phyloP scores from a whole-genome alignment of 83 land plant genomes.

The Diphasiastrum complanatum region DNA sequence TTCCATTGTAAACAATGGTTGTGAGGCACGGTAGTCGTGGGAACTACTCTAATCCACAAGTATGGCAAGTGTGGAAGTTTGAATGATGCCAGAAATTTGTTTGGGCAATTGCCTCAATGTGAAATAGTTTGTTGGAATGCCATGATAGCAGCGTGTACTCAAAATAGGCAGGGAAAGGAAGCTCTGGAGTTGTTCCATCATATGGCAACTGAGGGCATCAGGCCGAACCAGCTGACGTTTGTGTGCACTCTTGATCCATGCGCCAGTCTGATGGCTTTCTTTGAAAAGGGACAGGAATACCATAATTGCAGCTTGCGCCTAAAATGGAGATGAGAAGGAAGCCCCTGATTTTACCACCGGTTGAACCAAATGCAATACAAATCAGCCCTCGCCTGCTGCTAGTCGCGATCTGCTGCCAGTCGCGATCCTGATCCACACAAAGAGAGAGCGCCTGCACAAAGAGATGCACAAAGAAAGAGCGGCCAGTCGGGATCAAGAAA shows the following conservation, averaged over 20 bases:
- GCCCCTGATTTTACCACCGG: conserved; percentile 9
- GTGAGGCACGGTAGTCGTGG: too few species aligned
- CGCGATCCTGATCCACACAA: too few species aligned
- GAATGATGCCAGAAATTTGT: not conserved
- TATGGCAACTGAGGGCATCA: not conserved
- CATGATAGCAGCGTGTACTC: not conserved
- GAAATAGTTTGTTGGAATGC: conserved; percentile 4
- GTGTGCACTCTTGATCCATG: conserved; percentile 7
- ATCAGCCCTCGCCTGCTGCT: too few species aligned
- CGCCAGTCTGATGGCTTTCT: not conserved
- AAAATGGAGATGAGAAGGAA: conserved; percentile 6
- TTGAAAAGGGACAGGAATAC: conserved; percentile 9
- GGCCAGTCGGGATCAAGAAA: too few species aligned
- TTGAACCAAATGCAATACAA: too few species aligned
- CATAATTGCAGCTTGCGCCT: conserved; percentile 6
- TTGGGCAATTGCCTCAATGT: not conserved
- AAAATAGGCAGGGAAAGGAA: not conserved
- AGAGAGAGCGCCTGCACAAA: too few species aligned
- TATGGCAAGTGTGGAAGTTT: not conserved
- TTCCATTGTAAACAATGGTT: too few species aligned
- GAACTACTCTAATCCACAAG: not conserved
- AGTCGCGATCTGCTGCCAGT: too few species aligned
- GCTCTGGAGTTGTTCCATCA: conserved; percentile 1
- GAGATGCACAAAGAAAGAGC: too few species aligned
- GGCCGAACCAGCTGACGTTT: conserved; percentile 9